Evolutionary conservation across 345 rosid species (phyloP), one percentile per base, ranked within the genome.

Genomic region (Isatis tinctoria): DNA sequence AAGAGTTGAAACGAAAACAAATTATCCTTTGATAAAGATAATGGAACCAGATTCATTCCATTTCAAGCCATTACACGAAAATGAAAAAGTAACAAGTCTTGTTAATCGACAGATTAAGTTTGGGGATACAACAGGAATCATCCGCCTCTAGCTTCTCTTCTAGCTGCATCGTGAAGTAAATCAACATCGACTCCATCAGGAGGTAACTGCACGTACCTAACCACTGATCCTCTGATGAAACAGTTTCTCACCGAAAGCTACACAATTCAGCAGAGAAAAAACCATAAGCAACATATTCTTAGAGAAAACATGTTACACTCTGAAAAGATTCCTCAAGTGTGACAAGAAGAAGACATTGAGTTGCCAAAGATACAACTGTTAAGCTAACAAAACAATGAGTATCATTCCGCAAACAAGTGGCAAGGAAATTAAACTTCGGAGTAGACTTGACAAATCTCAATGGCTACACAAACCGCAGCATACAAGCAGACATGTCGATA

Each of bases 131-230:
- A 65, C 3, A 22, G 18, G 27, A 45, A 78, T 73, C 83, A 96
- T 74, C 98, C 98, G 37, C 99, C 97, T 24, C 98, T 89, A 72
- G 99, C 99, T 82, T 92, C 99, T 85, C 99, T 90, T 84, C 99
- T 87, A 36, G 99, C 90, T 54, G 99, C 99, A 51, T 96, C 99
- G 36, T 96, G 99, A 59, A 96, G 99, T 71, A 96, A 82, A 65
- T 96, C 99, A 65, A 92, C 80, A 70, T 96, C 99, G 14, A 96
- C 99, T 61, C 96, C 99, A 22, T 92, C 98, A 5, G 97, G 93
- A 53, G 99, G 98, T 40, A 92, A 74, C 65, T 92, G 99, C 33
- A 96, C 99, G 64, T 96, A 96, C 60, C 99, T 92, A 69, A 96
- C 98, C 74, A 96, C 98, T 0, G 99, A 96, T 54, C 99, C 99